Base-by-base conservation (phyloP, 805 yeast species). In the Dipodascus geniculatus region DNA sequence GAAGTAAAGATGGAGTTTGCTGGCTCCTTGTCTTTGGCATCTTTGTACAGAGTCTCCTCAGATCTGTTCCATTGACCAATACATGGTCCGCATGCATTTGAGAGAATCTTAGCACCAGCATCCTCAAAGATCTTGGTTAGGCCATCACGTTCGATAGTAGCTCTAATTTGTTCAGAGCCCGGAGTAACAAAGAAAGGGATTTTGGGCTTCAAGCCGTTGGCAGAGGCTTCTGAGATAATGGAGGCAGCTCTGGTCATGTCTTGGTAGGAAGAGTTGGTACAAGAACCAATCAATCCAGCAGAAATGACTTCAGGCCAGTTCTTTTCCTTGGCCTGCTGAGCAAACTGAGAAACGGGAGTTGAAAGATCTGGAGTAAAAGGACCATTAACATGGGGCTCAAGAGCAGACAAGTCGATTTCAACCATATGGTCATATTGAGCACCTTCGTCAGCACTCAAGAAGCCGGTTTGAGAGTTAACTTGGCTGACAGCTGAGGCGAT, bases 71-170 rank as follows among this genome's bases (percentile, higher is more conserved):
- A 91, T 77, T 91, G 99, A 55, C 99, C 99, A 68, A 91, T 91
- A 76, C 99, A 91, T 65, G 98, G 99, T 62, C 99, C 99, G 78
- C 99, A 91, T 20, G 99, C 99, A 70, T 91, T 91, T 53, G 98
- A 96, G 62, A 91, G 78, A 48, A 91, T 96, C 56, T 80, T 77
- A 61, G 96, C 99, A 56, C 98, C 98, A 63, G 82, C 84, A 53
- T 84, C 81, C 69, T 83, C 82, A 69, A 91, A 89, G 48, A 83
- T 81, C 49, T 83, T 76, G 57, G 86, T 80, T 65, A 85, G 80
- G 55, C 98, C 98, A 70, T 91, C 99, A 72, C 97, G 82, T 69
- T 86, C 96, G 63, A 91, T 82, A 52, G 99, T 91, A 52, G 98
- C 98, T 72, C 98, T 81, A 63, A 91, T 88, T 74, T 89, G 97